Evolutionary conservation across 148 eudicot genomes (phyloP), one percentile per base, ranked within the genome.

Genomic region (Linanthus parryae): DNA sequence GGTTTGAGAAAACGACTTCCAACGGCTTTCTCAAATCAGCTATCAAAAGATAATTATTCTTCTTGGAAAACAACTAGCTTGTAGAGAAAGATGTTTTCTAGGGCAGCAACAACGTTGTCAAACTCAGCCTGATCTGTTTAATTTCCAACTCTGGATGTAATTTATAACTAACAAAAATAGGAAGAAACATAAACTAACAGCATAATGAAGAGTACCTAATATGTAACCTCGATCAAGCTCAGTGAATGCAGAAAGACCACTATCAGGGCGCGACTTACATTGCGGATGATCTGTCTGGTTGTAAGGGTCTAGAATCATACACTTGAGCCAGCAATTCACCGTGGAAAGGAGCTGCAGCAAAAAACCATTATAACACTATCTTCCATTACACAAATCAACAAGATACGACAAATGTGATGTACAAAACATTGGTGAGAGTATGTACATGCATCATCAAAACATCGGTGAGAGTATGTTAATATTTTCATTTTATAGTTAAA

Each of bases 301-400:
- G 73, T 81, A 83, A 52, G 98, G 90, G 48, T 91, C 98, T 28
- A 91, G 63, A 67, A 81, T 50, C 63, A 91, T 77, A 78, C 98
- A 91, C 72, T 91, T 91, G n/a, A 91, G 83, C 98, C 98, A 91
- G 74, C 98, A 91, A 72, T 91, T 91, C 27, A 83, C 82, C 42
- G 95, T 95, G 66, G 98, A 91, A 57, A 91, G 84, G 67, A 84
- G 77, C 95, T 86, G 84, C 58, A 68, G 29, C 31, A 27, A 14
- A 65, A 34, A 58, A 13, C 15, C n/a, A 57, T 3, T 31, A 20
- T 22, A 35, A 53, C 19, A 53, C 39, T 18, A 52, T 52, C 52
- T 52, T 17, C 10, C 31, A 62, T 26, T 10, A 12, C 11, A 9
- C 24, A 4, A 39, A 33, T 0, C 4, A 11, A 36, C 14, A 36